Evolutionary conservation across 805 yeast genomes (phyloP).

Genomic region (Cyberlindnera japonica): DNA sequence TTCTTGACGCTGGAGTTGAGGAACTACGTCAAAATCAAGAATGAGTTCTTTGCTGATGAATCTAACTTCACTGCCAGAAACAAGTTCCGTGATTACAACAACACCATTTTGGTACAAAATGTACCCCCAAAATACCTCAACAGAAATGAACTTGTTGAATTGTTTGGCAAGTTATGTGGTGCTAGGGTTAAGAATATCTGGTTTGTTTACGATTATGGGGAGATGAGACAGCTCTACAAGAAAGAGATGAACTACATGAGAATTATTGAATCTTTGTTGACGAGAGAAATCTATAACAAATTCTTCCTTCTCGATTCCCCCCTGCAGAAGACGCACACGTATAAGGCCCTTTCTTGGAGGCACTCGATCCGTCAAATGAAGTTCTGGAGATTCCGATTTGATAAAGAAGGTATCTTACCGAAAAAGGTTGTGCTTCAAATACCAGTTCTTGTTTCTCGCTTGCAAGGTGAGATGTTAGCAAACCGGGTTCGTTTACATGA

Average conservation of each 20-base stretch:
- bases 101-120: conserved; percentile 41
- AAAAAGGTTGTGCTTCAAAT: not conserved
- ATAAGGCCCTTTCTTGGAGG: conserved; percentile 1
- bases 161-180: conserved; percentile 31
- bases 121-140: conserved; percentile 35
- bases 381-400: not conserved
- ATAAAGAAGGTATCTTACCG: not conserved
- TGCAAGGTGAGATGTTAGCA: not conserved
- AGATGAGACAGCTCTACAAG: conserved; percentile 32
- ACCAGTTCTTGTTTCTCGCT: not conserved
- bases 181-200: conserved; percentile 56
- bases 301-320: conserved; percentile 3
- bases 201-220: conserved; percentile 48
- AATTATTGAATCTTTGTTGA: conserved; percentile 38
- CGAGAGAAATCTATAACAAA: conserved; percentile 30
- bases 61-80: conserved; percentile 16
- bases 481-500: conserved; percentile 7
- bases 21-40: conserved; percentile 46
- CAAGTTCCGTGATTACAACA: conserved; percentile 27
- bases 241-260: conserved; percentile 29
- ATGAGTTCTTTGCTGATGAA: conserved; percentile 35
- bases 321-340: not conserved
- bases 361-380: conserved; percentile 2
- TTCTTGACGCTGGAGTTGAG: conserved; percentile 55
- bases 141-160: conserved; percentile 18